phyloP scores from a whole-genome alignment of 2,329 filamentous ascomycete genomes.

The Tolypocladium pustulatum region DNA sequence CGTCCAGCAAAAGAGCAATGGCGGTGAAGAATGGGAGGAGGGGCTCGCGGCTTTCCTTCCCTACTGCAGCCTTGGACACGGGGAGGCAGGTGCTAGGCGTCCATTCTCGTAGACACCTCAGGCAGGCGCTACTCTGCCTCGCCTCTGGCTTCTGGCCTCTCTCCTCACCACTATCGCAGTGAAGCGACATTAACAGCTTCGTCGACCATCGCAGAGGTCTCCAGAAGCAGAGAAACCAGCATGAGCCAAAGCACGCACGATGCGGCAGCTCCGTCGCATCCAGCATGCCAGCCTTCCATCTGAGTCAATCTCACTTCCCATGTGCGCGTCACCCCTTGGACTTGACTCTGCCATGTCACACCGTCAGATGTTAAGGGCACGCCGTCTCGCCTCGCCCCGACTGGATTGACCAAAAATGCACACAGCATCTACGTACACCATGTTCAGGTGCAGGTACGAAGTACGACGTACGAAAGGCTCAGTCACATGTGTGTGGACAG shows the following conservation, averaged over 20 bases:
- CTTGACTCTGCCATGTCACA: neutral
- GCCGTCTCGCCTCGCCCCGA: neutral
- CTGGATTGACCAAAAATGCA: neutral
- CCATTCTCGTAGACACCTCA: neutral
- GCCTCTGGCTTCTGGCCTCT: neutral
- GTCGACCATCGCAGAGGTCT: neutral
- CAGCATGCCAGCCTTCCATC: slow-evolving; percentile 3
- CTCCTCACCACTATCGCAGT: neutral
- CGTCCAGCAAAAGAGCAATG: neutral
- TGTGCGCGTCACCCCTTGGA: slow-evolving; percentile 3
- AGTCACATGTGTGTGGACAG: neutral
- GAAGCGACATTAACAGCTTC: neutral
- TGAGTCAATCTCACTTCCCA: slow-evolving; percentile 10
- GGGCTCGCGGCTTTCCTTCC: neutral
- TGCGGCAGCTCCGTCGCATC: slow-evolving; percentile 3
- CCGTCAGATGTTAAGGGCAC: neutral
- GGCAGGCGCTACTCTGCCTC: neutral
- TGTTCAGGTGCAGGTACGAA: neutral
- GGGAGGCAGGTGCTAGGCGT: neutral
- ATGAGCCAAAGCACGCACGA: neutral
- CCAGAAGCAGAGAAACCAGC: neutral
- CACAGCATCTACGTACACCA: neutral
- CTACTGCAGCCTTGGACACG: neutral
- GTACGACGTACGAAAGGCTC: neutral
- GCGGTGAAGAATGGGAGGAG: neutral